A percentile compares a stretch with the other conserved stretches of the same genome.
Evolutionary conservation across 306 rosid species (phyloP).

Genomic region (Sesbania bispinosa): DNA sequence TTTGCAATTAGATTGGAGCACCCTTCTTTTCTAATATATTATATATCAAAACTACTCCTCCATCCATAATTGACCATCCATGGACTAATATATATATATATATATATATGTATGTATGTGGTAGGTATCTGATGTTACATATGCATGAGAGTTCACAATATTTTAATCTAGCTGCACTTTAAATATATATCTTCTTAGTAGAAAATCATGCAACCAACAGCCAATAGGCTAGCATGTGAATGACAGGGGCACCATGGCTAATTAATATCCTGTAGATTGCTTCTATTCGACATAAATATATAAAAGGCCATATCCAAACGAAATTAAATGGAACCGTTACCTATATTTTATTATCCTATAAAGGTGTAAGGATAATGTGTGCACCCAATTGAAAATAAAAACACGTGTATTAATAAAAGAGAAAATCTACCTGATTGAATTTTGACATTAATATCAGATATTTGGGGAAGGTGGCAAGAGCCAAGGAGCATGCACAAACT

Average conservation of each 20-base stretch:
- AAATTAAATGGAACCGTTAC: constrained; percentile 6
- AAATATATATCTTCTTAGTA: neutral
- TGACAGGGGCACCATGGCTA: neutral
- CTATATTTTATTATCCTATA: constrained; percentile 4
- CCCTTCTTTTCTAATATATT: constrained; percentile 10
- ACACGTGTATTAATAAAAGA: neutral
- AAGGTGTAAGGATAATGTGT: constrained; percentile 18
- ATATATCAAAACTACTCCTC: constrained; percentile 31
- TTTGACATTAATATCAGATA: constrained; percentile 22
- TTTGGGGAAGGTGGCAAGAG: neutral
- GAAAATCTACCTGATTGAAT: neutral
- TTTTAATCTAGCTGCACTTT: constrained; percentile 15
- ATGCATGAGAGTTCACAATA: constrained; percentile 21
- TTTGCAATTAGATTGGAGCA: constrained; percentile 20
- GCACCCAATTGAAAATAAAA: constrained; percentile 13
- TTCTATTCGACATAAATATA: neutral
- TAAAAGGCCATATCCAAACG: neutral
- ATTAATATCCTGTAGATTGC: neutral
- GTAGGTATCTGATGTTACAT: constrained; percentile 33
- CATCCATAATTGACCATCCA: constrained; percentile 6
- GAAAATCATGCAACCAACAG: constrained; percentile 29
- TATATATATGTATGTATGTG: neutral
- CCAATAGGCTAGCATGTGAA: constrained; percentile 24
- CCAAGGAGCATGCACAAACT: neutral
- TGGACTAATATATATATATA: neutral